These are phyloP conservation scores for Serendipita sp. DNA, from an alignment of 768 basidiomycete species.

Conservation along the genomic window DNA sequence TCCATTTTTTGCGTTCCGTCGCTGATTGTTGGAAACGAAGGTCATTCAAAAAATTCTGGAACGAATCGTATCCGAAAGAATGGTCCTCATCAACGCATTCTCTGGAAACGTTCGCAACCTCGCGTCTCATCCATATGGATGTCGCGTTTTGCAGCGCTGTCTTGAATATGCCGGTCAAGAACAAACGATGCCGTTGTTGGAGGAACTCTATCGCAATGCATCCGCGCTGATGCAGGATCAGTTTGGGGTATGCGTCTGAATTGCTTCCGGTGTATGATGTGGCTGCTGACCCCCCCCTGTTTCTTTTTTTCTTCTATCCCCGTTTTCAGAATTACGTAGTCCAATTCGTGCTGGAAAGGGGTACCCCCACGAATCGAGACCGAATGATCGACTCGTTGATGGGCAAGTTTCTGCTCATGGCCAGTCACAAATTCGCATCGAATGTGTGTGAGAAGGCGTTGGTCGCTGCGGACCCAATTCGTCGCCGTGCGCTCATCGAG, in stretches of 20 bases:
- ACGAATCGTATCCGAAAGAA: constrained; percentile 59
- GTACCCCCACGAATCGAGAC: constrained; percentile 49
- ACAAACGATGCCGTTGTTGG: constrained; percentile 53
- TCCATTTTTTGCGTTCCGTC: constrained; percentile 8
- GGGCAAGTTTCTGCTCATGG: constrained; percentile 64
- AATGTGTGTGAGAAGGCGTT: constrained; percentile 93
- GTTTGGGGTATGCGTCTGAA: constrained; percentile 53
- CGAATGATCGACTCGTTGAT: constrained; percentile 52
- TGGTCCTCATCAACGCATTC: constrained; percentile 62
- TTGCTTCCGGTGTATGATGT: not conserved
- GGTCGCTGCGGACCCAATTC: constrained; percentile 44
- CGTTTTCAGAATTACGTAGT: constrained; percentile 67
- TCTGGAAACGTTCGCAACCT: constrained; percentile 64
- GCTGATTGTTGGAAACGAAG: constrained; percentile 25
- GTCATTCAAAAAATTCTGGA: constrained; percentile 84
- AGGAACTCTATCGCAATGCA: constrained; percentile 64
- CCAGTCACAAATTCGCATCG: constrained; percentile 84
- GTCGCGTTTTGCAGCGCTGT: constrained; percentile 86
- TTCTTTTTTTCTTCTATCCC: not conserved
- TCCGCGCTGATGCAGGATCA: constrained; percentile 73
- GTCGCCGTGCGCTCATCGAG: constrained; percentile 54
- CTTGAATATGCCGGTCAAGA: constrained; percentile 67
- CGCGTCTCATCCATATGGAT: constrained; percentile 82
- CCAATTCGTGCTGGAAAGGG: constrained; percentile 81
- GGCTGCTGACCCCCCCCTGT: not conserved